These are phyloP conservation scores for Asparagopsis taxiformis DNA, from an alignment of 31 red algal genomes.

Conservation along the genomic window DNA sequence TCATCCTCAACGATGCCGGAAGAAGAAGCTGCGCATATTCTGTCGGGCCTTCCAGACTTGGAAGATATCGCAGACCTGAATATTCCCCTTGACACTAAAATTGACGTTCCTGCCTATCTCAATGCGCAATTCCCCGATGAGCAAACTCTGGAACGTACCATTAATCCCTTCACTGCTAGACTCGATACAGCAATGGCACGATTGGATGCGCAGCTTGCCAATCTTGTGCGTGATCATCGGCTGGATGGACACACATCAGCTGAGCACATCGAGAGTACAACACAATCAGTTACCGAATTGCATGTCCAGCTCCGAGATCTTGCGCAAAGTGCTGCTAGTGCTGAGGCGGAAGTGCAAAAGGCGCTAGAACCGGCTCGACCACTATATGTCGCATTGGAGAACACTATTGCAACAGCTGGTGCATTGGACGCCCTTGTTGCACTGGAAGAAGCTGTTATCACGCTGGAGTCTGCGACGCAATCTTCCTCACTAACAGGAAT, in stretches of 20 bases:
- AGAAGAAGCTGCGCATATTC: not conserved
- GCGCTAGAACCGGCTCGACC: constrained; percentile 49
- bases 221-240: constrained; percentile 45
- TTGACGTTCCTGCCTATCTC: constrained; percentile 68
- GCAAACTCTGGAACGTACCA: constrained; percentile 23
- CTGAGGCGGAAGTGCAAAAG: constrained; percentile 26
- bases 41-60: constrained; percentile 23
- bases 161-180: constrained; percentile 25
- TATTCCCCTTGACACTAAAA: constrained; percentile 27
- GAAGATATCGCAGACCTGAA: constrained; percentile 22
- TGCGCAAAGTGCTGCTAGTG: constrained; percentile 21
- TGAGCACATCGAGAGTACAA: constrained; percentile 10
- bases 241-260: constrained; percentile 16
- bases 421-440: constrained; percentile 53
- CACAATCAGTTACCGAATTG: constrained; percentile 2
- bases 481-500: constrained; percentile 11
- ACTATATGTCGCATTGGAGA: constrained; percentile 47
- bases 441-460: constrained; percentile 50
- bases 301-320: constrained; percentile 21
- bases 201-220: constrained; percentile 43
- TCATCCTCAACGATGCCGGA: not conserved
- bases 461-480: constrained; percentile 28
- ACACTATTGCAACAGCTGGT: constrained; percentile 28
- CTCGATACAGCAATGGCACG: constrained; percentile 38
- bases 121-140: constrained; percentile 60